A percentile compares a stretch with the other conserved stretches of the same genome.
These are phyloP conservation scores for Penicillium riverlandense DNA, from an alignment of 495 filamentous ascomycete genomes.

Conservation along the genomic window DNA sequence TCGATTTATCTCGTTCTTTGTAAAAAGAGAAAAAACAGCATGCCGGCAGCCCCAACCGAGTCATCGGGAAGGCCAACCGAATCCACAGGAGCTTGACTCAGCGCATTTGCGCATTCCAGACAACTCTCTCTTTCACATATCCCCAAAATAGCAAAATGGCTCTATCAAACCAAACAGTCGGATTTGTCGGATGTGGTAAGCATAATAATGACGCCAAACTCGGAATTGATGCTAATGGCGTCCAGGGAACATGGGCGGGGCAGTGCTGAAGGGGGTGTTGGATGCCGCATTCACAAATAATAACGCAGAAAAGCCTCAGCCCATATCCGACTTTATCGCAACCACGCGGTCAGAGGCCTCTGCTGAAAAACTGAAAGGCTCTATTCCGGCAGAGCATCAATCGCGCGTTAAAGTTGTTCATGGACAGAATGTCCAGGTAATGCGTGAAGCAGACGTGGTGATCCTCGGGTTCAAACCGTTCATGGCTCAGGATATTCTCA, in stretches of 20 bases:
- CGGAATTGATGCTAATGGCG: neutral
- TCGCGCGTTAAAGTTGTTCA: constrained; percentile 12
- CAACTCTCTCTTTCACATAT: no score
- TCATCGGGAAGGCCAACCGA: no score
- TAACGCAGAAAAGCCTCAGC: neutral
- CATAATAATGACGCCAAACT: neutral
- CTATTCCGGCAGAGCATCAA: constrained; percentile 4
- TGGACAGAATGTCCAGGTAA: constrained; percentile 12
- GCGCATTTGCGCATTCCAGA: no score
- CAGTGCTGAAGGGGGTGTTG: constrained; percentile 28
- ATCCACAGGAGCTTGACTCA: no score
- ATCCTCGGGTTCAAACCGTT: constrained; percentile 32
- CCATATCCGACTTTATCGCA: constrained; percentile 17
- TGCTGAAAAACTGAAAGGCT: constrained; percentile 9
- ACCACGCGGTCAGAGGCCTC: constrained; percentile 24
- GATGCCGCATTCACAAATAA: constrained; percentile 18
- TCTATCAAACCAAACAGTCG: constrained; percentile 7
- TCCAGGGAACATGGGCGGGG: constrained; percentile 34
- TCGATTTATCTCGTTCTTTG: no score
- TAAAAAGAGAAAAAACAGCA: no score
- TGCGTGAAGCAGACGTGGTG: constrained; percentile 24
- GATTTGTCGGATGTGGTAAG: constrained; percentile 26
- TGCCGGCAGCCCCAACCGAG: no score
- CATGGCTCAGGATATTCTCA: constrained; percentile 23
- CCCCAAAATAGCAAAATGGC: neutral